These are phyloP conservation scores for Tetrapisispora namnaoensis DNA, from an alignment of 805 yeast genomes.

Conservation along the genomic window DNA sequence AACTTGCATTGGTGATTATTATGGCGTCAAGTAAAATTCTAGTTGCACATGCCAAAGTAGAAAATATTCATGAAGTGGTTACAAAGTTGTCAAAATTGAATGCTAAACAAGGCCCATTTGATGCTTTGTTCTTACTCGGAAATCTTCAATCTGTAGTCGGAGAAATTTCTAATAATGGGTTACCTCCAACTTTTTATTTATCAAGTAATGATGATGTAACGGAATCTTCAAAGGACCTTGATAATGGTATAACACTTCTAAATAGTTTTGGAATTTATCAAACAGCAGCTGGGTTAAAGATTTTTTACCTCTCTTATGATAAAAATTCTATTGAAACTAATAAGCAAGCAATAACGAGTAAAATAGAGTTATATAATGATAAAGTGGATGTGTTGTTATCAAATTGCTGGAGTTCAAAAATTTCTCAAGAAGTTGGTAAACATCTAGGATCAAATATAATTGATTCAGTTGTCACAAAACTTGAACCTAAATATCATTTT, in stretches of 20 bases:
- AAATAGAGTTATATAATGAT: conserved; percentile 7
- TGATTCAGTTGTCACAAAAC: conserved; percentile 36
- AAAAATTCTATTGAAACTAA: conserved; percentile 8
- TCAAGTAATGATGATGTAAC: conserved; percentile 4
- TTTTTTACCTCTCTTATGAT: conserved; percentile 38
- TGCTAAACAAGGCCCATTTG: conserved; percentile 58
- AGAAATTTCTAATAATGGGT: conserved; percentile 11
- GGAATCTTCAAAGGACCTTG: conserved; percentile 6
- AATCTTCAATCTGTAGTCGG: conserved; percentile 22
- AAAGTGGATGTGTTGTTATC: conserved; percentile 48
- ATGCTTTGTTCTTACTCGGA: conserved; percentile 44
- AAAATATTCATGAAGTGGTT: conserved; percentile 24
- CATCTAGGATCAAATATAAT: conserved; percentile 38
- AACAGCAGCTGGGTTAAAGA: conserved; percentile 35
- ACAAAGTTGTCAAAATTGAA: conserved; percentile 42
- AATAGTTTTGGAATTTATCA: conserved; percentile 32
- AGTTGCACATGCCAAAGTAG: conserved; percentile 13
- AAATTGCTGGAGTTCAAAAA: conserved; percentile 48
- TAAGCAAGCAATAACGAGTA: conserved; percentile 20
- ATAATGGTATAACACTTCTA: conserved; percentile 24
- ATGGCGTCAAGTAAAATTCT: conserved; percentile 5
- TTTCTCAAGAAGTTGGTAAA: conserved; percentile 37
- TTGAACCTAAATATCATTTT: conserved; percentile 61
- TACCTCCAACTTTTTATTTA: conserved; percentile 11
- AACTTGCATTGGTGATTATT: not conserved